Base-by-base conservation (phyloP, 2,329 filamentous ascomycete genomes). In the Aspergillus puulaauensis region DNA sequence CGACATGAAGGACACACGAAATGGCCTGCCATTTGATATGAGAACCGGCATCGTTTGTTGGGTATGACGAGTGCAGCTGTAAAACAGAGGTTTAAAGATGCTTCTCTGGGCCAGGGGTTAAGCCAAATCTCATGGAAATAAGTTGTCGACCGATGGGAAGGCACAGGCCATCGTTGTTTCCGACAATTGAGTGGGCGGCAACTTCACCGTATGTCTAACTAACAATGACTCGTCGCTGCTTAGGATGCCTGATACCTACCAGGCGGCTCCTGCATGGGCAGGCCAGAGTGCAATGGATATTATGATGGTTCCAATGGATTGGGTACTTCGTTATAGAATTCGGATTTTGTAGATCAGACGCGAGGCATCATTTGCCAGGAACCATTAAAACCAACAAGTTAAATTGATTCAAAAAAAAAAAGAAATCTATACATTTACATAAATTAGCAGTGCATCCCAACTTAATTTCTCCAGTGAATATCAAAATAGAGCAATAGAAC, bases 21-120 rank as follows among this genome's bases (percentile, higher is more conserved):
- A 60, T 23, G 19, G 48, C 40, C 45, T 61, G 44, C 61, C 58
- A 21, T 62, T 54, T 7, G 60, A 51, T 19, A 60, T 33, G 37
- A 64, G 51, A 21, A 57, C 37, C 17, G 61, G 63, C 63, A 65
- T 65, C 8, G 33, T 6, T n/a, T 40, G 46, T n/a, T 45, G 17
- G 33, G 31, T 1, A 23, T 11, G 4, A 35, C 17, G 12, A 12
- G 5, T 31, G 15, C 23, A 23, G 15, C 11, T 14, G 43, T 19
- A 45, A 37, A 37, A n/a, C 33, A 37, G 27, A 31, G 35, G 5
- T 12, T n/a, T 17, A 17, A 15, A 21, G 40, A 43, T 6, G 40
- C 21, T n/a, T 7, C 8, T 19, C 14, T n/a, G 14, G 23, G 19
- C 21, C 6, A 31, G 43, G 23, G 19, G 8, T 4, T n/a, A 46